Evolutionary conservation across 108 stramenopile genomes (phyloP), one percentile per base, ranked within the genome.

Genomic region (Cyclotella kingstonii): DNA sequence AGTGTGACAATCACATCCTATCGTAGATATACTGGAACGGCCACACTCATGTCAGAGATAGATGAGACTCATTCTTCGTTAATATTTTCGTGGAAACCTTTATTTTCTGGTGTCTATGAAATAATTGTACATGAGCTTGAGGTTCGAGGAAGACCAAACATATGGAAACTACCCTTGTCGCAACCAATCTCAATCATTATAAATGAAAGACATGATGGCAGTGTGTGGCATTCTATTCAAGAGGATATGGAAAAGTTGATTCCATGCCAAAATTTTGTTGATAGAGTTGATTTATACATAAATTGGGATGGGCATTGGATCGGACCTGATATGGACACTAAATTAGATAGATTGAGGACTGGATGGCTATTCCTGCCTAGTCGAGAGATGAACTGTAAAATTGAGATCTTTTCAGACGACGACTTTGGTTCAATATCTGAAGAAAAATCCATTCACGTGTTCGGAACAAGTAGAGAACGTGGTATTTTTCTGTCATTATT

Each of bases 251-350:
- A 34, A 40, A 63, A 31, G 22, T 53, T 59, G 73, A 56, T 34
- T 3, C 59, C 59, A 0, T 74, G 73, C 34, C 64, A 60, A 41
- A 60, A n/a, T n/a, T n/a, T 28, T 11, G 55, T 54, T 21, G 28
- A 51, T 0, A 44, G 4, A 27, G 21, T 29, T 0, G 31, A 60
- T 44, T 4, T 66, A 33, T 74, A 49, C 28, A 54, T 45, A 33
- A 59, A 27, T 22, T 74, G 57, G 64, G 57, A 74, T 31, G 73
- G 64, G 30, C 44, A 50, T 48, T 74, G 73, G 73, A 41, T 73
- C 4, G 71, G 71, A 10, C 71, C 71, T 12, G 29, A 65, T 4
- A 14, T 73, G 23, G 28, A 44, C 10, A 1, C 39, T n/a, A 49
- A 43, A 10, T 34, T 5, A n/a, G 43, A 56, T 7, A 41, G 40